phyloP scores from a whole-genome alignment of 768 basidiomycete species.

The Suillus plorans region DNA sequence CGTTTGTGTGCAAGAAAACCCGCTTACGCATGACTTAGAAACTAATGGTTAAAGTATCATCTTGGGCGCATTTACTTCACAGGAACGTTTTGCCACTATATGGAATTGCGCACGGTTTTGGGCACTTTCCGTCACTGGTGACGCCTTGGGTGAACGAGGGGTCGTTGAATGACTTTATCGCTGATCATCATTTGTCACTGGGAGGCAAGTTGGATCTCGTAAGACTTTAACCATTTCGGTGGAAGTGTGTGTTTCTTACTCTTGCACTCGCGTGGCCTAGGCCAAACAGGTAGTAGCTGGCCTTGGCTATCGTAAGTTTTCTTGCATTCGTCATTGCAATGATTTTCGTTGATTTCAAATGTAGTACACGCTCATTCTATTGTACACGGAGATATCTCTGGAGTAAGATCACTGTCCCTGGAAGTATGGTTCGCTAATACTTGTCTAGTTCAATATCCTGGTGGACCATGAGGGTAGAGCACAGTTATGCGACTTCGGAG shows the following conservation, averaged over 20 bases:
- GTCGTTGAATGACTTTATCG: slow-evolving; percentile 17
- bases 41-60: not conserved
- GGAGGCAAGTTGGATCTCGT: slow-evolving; percentile 17
- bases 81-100: slow-evolving; percentile 18
- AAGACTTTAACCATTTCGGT: not conserved
- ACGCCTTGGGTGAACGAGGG: slow-evolving; percentile 27
- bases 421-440: not conserved
- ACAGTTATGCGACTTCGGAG: slow-evolving; percentile 2
- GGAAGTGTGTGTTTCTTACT: too few species aligned
- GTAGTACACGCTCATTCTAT: slow-evolving; percentile 7
- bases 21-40: not conserved
- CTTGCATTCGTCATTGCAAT: too few species aligned
- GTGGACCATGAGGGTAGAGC: not conserved
- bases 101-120: slow-evolving; percentile 20
- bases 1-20: not conserved
- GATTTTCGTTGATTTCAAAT: not conserved
- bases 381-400: slow-evolving; percentile 9
- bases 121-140: slow-evolving; percentile 22
- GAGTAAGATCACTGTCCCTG: not conserved
- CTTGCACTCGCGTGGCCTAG: not conserved
- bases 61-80: slow-evolving; percentile 12
- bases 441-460: slow-evolving; percentile 8
- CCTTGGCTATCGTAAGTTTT: slow-evolving; percentile 4
- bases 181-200: slow-evolving; percentile 4
- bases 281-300: slow-evolving; percentile 2